These are phyloP conservation scores for Sarocladiaceae sp. DNA, from an alignment of 2,329 filamentous ascomycete species.

Conservation along the genomic window DNA sequence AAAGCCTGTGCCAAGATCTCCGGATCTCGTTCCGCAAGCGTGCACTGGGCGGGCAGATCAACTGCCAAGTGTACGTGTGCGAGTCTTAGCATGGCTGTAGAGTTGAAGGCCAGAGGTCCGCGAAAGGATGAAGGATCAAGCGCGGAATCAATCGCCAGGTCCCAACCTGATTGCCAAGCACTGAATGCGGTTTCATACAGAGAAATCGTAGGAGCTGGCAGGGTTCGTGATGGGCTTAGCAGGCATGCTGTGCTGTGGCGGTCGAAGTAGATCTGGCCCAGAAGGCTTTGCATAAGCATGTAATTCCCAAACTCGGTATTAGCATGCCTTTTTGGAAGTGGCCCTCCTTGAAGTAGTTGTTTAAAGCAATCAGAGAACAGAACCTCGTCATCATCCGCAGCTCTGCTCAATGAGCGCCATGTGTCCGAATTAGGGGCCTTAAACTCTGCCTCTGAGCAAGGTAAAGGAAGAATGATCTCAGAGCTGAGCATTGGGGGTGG, in stretches of 20 bases:
- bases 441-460: slow-evolving; percentile 50
- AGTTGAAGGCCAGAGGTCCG: slow-evolving; percentile 47
- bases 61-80: slow-evolving; percentile 23
- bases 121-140: slow-evolving; percentile 49
- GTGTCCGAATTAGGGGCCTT: slow-evolving; percentile 44
- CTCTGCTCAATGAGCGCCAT: slow-evolving; percentile 36
- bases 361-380: slow-evolving; percentile 28
- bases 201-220: slow-evolving; percentile 9
- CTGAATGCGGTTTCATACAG: slow-evolving; percentile 30
- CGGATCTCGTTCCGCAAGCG: slow-evolving; percentile 42
- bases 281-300: slow-evolving; percentile 48
- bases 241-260: slow-evolving; percentile 19
- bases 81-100: slow-evolving; percentile 24
- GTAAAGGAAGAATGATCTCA: slow-evolving; percentile 37
- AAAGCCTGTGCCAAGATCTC: slow-evolving; percentile 40
- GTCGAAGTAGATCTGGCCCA: slow-evolving; percentile 49
- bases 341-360: slow-evolving; percentile 21
- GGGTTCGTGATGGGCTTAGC: slow-evolving; percentile 2
- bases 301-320: slow-evolving; percentile 50
- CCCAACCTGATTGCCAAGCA: slow-evolving; percentile 49
- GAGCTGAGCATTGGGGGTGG: slow-evolving; percentile 51
- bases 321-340: slow-evolving; percentile 14
- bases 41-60: slow-evolving; percentile 25
- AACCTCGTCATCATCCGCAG: slow-evolving; percentile 13
- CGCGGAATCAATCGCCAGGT: slow-evolving; percentile 45